Evolutionary conservation across 2,329 filamentous ascomycete species (phyloP).

Genomic region (Exophiala spinifera): DNA sequence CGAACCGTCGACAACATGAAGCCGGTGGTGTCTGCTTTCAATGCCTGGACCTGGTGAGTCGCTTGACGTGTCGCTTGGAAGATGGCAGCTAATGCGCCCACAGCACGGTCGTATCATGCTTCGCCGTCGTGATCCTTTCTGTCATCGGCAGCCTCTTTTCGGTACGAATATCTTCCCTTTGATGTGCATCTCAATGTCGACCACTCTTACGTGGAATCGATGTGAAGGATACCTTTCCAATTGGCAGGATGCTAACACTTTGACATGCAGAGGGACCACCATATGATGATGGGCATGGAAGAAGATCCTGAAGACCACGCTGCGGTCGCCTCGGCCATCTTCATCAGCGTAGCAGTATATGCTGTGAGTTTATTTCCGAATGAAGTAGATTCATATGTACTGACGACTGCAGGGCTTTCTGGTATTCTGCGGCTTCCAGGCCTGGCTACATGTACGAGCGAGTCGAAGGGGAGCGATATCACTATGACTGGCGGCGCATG

Average conservation of each 20-base stretch:
- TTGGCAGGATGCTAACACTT: neutral
- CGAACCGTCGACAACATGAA: conserved; percentile 64
- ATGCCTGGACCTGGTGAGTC: conserved; percentile 90
- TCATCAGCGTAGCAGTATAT: conserved; percentile 84
- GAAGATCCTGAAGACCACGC: conserved; percentile 60
- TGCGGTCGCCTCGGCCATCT: conserved; percentile 79
- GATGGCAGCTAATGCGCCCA: conserved; percentile 17
- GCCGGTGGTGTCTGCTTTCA: conserved; percentile 84
- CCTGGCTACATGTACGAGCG: conserved; percentile 78
- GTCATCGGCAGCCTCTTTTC: conserved; percentile 71
- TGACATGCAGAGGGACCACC: conserved; percentile 60
- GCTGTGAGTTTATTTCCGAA: conserved; percentile 58
- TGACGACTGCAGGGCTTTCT: conserved; percentile 67
- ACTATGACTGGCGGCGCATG: conserved; percentile 41
- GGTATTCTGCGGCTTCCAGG: conserved; percentile 87
- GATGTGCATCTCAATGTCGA: neutral
- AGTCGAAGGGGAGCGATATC: conserved; percentile 80
- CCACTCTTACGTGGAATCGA: neutral
- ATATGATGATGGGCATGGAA: conserved; percentile 74
- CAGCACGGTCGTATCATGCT: conserved; percentile 68
- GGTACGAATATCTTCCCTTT: conserved; percentile 40
- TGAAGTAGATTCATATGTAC: neutral
- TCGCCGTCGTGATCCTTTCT: conserved; percentile 64
- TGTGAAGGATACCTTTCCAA: neutral
- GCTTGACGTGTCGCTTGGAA: neutral